Evolutionary conservation across 23 red algal genomes (phyloP).

Genomic region (Gracilariopsis chorda): DNA sequence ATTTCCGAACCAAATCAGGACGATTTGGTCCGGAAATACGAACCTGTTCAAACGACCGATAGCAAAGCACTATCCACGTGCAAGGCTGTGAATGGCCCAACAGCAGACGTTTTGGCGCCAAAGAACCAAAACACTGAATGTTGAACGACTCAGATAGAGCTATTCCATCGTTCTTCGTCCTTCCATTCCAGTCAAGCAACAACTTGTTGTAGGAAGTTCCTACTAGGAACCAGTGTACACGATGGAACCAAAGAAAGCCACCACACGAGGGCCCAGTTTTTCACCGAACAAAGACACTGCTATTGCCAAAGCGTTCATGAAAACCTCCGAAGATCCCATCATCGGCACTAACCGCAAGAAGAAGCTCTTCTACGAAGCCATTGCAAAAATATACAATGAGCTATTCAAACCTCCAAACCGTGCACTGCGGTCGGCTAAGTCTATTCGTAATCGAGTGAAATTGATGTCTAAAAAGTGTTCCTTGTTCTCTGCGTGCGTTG

Average conservation of each 20-base stretch:
- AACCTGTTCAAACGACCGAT: not conserved
- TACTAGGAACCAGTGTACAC: too few relatives aligned
- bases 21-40: not conserved
- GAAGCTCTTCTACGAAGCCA: not conserved
- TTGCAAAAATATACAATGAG: not conserved
- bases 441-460: not conserved
- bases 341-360: slow-evolving; percentile 20
- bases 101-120: not conserved
- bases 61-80: not conserved
- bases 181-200: too few relatives aligned
- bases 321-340: not conserved
- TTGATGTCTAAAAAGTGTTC: not conserved
- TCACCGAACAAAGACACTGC: not conserved
- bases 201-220: too few relatives aligned
- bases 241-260: slow-evolving; percentile 8
- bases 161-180: too few relatives aligned
- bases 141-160: too few relatives aligned
- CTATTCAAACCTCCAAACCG: not conserved
- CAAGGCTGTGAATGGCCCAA: not conserved
- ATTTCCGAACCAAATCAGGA: not conserved
- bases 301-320: not conserved
- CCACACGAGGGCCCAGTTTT: not conserved
- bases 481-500: not conserved
- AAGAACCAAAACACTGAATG: not conserved
- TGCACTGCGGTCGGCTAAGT: too few relatives aligned